Base-by-base conservation (phyloP, 306 rosid genomes). In the Cyamopsis tetragonoloba region DNA sequence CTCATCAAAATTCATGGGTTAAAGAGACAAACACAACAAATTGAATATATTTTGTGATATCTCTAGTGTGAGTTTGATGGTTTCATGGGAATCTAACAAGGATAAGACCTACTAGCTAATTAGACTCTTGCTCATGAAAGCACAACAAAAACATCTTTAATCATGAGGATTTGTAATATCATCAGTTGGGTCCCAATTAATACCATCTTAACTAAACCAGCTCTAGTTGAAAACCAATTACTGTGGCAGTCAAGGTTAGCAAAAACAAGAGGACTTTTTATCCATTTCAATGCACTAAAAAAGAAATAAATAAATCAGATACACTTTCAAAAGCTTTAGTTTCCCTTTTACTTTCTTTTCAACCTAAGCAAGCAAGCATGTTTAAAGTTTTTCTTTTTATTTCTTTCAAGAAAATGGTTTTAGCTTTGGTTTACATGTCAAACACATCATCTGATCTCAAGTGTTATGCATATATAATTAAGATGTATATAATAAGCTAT, bases 201-300 rank as follows among this genome's bases (percentile, higher is more conserved):
- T 30, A 58, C 80, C 62, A 72, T 80, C 27, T 61, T 76, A 54
- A 70, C 68, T 26, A 46, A 74, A 66, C 79, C 47, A 63, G 66
- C 70, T 62, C 22, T 27, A 43, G 57, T 67, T 78, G 76, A 81
- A 82, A 81, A 55, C 55, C 68, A 17, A 35, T 53, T 54, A 88
- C 91, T 86, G 91, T 88, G 80, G 84, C 62, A 54, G 97, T 88
- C 93, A 88, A 88, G 84, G 87, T 82, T 81, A 77, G 57, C 81
- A 79, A 83, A 90, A 83, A 78, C 76, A 82, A 75, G 78, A 82
- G 73, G 38, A 55, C 86, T 86, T 91, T 78, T 62, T 68, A 88
- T 82, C 87, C 85, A 78, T 82, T 79, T 83, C 89, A 72, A 84
- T 72, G 85, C 83, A 80, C 82, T 47, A 79, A 80, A 76, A 72